Conservation (phyloP, 306 rosid genomes). For the Boehmeria nivea region DNA sequence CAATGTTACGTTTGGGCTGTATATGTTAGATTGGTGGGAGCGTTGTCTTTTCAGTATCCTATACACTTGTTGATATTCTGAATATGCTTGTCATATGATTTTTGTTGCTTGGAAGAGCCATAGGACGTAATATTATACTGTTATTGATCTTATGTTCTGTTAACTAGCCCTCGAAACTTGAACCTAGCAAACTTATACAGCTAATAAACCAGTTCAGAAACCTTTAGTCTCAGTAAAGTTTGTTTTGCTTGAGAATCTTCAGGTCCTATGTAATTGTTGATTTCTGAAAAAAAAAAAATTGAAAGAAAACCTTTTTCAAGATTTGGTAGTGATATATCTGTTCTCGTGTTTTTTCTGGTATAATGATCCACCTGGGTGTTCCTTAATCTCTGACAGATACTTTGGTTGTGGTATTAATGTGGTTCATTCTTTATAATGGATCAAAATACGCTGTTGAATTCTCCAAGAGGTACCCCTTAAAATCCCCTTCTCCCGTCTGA, state of each 20-base stretch:
- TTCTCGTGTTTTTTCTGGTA: too few relatives aligned
- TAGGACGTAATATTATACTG: too few relatives aligned
- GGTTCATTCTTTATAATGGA: constrained; percentile 59
- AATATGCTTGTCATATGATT: neutral
- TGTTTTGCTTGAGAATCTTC: neutral
- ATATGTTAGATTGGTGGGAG: constrained; percentile 98
- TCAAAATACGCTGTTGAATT: constrained; percentile 40
- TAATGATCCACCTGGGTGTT: constrained; percentile 28
- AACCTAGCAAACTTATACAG: too few relatives aligned
- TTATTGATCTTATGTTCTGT: too few relatives aligned
- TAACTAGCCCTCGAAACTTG: too few relatives aligned
- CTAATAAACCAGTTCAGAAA: too few relatives aligned
- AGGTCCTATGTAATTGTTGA: neutral
- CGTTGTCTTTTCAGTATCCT: constrained; percentile 87
- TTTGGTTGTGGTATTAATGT: constrained; percentile 62
- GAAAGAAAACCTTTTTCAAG: neutral
- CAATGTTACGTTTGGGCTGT: constrained; percentile 96
- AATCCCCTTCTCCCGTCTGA: neutral
- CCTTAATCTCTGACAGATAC: constrained; percentile 50
- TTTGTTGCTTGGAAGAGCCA: too few relatives aligned
- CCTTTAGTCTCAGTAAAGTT: neutral
- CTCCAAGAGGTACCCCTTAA: constrained; percentile 47
- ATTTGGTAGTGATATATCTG: neutral
- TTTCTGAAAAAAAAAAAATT: too few relatives aligned
- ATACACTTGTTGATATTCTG: neutral